phyloP scores from a whole-genome alignment of 2,329 filamentous ascomycete genomes.

The Aspergillus floridensis region DNA sequence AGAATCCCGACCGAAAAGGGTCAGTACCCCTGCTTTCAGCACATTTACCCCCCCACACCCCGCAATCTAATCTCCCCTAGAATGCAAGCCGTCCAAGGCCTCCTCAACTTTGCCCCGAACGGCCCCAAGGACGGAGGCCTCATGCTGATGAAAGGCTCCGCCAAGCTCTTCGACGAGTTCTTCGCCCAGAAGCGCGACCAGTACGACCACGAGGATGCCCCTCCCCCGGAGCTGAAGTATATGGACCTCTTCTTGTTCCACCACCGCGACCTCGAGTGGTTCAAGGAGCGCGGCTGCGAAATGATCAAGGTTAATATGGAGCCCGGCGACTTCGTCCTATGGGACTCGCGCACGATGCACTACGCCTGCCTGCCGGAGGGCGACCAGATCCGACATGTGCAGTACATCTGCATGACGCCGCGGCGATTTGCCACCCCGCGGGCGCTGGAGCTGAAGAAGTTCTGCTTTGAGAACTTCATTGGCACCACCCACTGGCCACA shows the following conservation, averaged over 20 bases:
- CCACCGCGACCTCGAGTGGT: slow-evolving; percentile 16
- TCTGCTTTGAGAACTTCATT: slow-evolving; percentile 13
- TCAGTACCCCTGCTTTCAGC: background rate
- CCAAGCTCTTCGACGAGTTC: slow-evolving; percentile 15
- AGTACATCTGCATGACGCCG: slow-evolving; percentile 17
- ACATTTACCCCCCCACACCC: no score
- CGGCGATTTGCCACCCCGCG: slow-evolving; percentile 6
- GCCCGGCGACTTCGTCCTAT: slow-evolving; percentile 20
- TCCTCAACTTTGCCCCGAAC: slow-evolving; percentile 15
- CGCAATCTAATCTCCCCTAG: no score
- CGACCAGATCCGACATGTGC: slow-evolving; percentile 16
- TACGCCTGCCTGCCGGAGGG: slow-evolving; percentile 13
- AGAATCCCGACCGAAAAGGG: slow-evolving; percentile 10
- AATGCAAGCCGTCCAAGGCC: slow-evolving; percentile 13
- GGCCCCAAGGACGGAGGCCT: slow-evolving; percentile 21
- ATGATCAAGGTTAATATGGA: slow-evolving; percentile 19
- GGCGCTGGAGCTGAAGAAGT: slow-evolving; percentile 10
- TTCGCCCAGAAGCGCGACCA: slow-evolving; percentile 9
- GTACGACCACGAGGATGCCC: background rate
- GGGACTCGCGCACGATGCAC: slow-evolving; percentile 21
- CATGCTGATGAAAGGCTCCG: slow-evolving; percentile 14
- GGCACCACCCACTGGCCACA: slow-evolving; percentile 22
- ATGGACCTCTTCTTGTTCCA: slow-evolving; percentile 17
- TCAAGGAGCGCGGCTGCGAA: slow-evolving; percentile 16
- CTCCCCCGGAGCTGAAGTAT: slow-evolving; percentile 10